phyloP scores from a whole-genome alignment of 495 filamentous ascomycete species.

The Hypoxylon subgilvum region DNA sequence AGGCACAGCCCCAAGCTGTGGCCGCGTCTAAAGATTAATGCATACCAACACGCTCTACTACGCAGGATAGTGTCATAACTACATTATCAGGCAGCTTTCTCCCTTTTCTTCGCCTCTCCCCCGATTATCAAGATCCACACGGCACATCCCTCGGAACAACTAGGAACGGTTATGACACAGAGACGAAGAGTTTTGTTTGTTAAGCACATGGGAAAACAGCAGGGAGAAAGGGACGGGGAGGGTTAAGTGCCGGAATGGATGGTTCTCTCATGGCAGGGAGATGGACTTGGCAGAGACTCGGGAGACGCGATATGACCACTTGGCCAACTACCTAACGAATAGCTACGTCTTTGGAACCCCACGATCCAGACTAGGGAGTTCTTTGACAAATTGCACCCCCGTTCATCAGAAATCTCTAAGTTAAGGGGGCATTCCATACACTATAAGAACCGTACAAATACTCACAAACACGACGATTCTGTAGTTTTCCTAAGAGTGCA shows the following conservation, averaged over 20 bases:
- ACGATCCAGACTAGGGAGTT: conserved; percentile 5
- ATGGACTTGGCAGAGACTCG: conserved; percentile 21
- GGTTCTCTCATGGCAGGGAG: conserved; percentile 9
- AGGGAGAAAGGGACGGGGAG: conserved; percentile 8
- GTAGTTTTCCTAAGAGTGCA: conserved; percentile 30
- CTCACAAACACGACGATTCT: conserved; percentile 22
- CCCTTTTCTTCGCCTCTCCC: conserved; percentile 3
- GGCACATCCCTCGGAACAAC: conserved; percentile 18
- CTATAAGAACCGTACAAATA: conserved; percentile 21
- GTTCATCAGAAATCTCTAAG: conserved; percentile 17
- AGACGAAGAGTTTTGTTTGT: conserved; percentile 36
- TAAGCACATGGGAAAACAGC: conserved; percentile 24
- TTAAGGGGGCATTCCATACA: conserved; percentile 19
- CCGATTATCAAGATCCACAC: conserved; percentile 26
- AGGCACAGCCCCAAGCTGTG: conserved; percentile 24
- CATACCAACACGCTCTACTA: conserved; percentile 1
- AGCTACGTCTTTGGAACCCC: not conserved
- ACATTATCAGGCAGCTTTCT: conserved; percentile 9
- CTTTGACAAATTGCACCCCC: conserved; percentile 10
- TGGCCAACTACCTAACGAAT: no score
- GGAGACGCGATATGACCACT: conserved; percentile 30
- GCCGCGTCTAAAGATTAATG: conserved; percentile 36
- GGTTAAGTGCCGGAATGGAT: conserved; percentile 11
- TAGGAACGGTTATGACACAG: conserved; percentile 25
- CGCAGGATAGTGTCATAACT: conserved; percentile 30